Conservation (phyloP, 2,329 filamentous ascomycete species). For the Pseudogymnoascus sp. region DNA sequence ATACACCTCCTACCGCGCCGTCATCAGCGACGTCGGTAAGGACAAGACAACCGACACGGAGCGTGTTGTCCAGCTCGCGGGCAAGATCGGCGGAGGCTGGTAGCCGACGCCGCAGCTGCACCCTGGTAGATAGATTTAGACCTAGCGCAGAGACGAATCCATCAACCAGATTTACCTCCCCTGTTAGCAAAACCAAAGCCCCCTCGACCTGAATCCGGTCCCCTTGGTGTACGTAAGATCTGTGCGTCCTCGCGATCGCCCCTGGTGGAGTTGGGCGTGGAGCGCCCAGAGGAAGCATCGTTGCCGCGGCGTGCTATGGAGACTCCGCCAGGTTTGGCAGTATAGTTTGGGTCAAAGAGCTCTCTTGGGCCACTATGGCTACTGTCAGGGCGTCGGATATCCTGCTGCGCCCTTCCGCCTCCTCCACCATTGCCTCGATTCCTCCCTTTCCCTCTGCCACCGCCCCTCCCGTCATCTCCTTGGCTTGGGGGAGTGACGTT, state of each 20-base stretch:
- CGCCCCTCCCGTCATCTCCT: constrained; percentile 39
- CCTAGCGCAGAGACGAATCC: constrained; percentile 24
- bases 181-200: constrained; percentile 68
- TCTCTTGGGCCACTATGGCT: constrained; percentile 40
- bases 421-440: constrained; percentile 33
- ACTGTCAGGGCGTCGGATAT: constrained; percentile 25
- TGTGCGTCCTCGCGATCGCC: constrained; percentile 48
- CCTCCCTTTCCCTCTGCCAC: constrained; percentile 40
- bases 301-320: constrained; percentile 35
- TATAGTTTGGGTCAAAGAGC: constrained; percentile 70
- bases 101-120: constrained; percentile 33
- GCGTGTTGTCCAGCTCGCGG: constrained; percentile 77
- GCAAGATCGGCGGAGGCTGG: constrained; percentile 91
- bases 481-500: constrained; percentile 50
- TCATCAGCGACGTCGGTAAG: constrained; percentile 92
- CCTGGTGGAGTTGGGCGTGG: constrained; percentile 29
- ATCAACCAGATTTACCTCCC: constrained; percentile 45
- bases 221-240: constrained; percentile 64
- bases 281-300: constrained; percentile 34
- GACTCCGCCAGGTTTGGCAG: constrained; percentile 50
- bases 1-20: constrained; percentile 82
- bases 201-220: constrained; percentile 67
- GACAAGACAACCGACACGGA: constrained; percentile 60
- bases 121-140: constrained; percentile 8
- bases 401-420: constrained; percentile 29